A percentile compares a stretch with the other conserved stretches of the same genome.
Evolutionary conservation across 2,329 filamentous ascomycete genomes (phyloP).

Genomic region (Alternaria hordeiaustralica): DNA sequence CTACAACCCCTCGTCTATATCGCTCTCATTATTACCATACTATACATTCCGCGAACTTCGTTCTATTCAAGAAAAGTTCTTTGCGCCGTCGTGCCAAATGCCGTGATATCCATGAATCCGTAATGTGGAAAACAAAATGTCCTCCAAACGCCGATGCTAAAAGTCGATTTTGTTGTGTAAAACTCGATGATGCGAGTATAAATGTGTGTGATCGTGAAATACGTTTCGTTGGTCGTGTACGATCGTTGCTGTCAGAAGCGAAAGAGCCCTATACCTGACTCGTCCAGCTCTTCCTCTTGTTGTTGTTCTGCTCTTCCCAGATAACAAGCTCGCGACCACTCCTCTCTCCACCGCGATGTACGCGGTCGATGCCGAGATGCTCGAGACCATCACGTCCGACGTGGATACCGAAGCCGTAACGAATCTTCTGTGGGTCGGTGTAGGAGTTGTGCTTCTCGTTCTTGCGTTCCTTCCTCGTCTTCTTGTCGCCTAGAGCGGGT

Average conservation of each 20-base stretch:
- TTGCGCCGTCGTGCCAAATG: not conserved
- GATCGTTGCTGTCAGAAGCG: not conserved
- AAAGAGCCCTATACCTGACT: slow-evolving; percentile 8
- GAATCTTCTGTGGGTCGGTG: slow-evolving; percentile 40
- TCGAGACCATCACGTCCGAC: slow-evolving; percentile 65
- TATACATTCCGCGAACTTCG: not conserved
- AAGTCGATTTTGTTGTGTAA: not conserved
- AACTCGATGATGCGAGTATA: not conserved
- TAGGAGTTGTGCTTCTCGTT: slow-evolving; percentile 38
- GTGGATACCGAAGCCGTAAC: slow-evolving; percentile 65
- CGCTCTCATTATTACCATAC: slow-evolving; percentile 1
- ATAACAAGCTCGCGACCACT: slow-evolving; percentile 46
- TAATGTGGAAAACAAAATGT: not conserved
- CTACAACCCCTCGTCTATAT: not conserved
- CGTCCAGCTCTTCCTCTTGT: slow-evolving; percentile 36
- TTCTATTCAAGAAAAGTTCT: not conserved
- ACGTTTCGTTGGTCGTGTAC: not conserved
- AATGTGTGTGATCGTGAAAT: not conserved
- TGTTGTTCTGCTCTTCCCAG: slow-evolving; percentile 43
- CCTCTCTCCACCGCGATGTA: slow-evolving; percentile 48
- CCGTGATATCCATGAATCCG: not conserved
- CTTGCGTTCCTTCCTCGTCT: slow-evolving; percentile 13
- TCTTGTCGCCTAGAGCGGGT: slow-evolving; percentile 25
- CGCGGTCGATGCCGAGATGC: slow-evolving; percentile 65
- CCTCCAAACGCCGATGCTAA: slow-evolving; percentile 7